phyloP scores from a whole-genome alignment of 768 basidiomycete species.

The Suillus clintonianus region DNA sequence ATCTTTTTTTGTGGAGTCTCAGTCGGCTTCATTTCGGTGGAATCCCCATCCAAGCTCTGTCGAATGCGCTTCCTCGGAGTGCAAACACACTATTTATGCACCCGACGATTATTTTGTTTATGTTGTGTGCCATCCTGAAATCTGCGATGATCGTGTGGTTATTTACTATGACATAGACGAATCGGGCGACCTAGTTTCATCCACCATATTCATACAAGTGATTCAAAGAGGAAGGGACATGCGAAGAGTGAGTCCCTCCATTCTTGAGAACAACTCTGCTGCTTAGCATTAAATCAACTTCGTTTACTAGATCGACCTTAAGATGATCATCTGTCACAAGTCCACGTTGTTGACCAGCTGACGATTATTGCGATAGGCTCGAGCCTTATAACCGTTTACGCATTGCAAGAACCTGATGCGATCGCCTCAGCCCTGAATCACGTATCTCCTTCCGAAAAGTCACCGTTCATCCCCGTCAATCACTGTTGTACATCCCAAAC shows the following conservation, averaged over 20 bases:
- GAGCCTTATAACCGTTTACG: no score
- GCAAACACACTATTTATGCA: no score
- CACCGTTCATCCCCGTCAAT: neutral
- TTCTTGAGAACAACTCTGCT: no score
- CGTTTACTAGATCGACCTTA: neutral
- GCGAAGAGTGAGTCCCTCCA: neutral
- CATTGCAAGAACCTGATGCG: neutral
- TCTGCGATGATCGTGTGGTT: neutral
- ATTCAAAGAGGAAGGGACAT: neutral
- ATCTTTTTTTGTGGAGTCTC: no score
- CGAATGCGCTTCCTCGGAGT: no score
- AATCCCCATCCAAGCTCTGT: no score
- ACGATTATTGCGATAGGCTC: neutral
- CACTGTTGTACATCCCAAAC: neutral
- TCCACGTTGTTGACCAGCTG: neutral
- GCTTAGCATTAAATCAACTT: neutral
- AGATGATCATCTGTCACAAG: no score
- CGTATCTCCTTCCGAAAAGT: neutral
- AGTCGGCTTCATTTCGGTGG: no score
- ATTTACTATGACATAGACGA: neutral
- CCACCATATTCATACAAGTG: neutral
- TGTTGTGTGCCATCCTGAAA: neutral
- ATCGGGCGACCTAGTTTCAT: neutral
- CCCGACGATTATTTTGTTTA: neutral
- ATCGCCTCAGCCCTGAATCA: neutral